Percentiles rank a stretch among this genome's conserved stretches.
Evolutionary conservation across 768 basidiomycete species (phyloP).

Genomic region (Boletus vinaceobasis): DNA sequence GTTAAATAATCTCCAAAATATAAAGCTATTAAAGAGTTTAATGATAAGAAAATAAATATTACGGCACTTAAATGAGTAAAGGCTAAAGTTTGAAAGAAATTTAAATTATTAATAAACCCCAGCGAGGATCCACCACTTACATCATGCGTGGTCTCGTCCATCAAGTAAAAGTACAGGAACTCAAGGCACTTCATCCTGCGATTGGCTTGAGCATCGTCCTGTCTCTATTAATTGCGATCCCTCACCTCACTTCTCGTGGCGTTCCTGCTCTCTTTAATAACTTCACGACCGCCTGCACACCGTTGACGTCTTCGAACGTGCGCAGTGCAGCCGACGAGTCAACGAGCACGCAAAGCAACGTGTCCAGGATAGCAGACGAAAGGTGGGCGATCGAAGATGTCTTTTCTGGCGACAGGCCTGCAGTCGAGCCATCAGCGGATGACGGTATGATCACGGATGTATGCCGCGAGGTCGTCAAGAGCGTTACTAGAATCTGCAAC

Average conservation of each 20-base stretch:
- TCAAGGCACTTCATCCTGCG: conserved; percentile 93
- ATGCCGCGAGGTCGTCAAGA: conserved; percentile 70
- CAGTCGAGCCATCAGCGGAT: background rate
- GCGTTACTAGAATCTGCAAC: conserved; percentile 64
- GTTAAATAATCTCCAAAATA: no score
- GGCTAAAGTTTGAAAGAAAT: no score
- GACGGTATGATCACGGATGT: conserved; percentile 35
- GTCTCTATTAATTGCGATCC: conserved; percentile 46
- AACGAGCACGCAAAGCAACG: conserved; percentile 83
- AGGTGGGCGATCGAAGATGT: conserved; percentile 39
- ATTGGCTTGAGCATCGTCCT: conserved; percentile 1
- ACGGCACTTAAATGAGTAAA: no score
- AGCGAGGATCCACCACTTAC: conserved; percentile 2
- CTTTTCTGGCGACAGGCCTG: conserved; percentile 20
- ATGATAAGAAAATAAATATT: no score
- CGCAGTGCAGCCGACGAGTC: conserved; percentile 76
- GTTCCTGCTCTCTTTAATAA: conserved; percentile 83
- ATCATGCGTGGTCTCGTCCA: conserved; percentile 63
- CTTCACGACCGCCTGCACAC: conserved; percentile 81
- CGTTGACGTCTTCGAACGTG: conserved; percentile 71
- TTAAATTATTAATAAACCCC: background rate
- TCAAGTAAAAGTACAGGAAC: conserved; percentile 90
- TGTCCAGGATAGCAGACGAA: conserved; percentile 77
- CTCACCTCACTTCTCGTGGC: conserved; percentile 83
- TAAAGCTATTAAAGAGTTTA: no score